These are phyloP conservation scores for Limonium bicolor DNA, from an alignment of 148 eudicot genomes.

Conservation along the genomic window DNA sequence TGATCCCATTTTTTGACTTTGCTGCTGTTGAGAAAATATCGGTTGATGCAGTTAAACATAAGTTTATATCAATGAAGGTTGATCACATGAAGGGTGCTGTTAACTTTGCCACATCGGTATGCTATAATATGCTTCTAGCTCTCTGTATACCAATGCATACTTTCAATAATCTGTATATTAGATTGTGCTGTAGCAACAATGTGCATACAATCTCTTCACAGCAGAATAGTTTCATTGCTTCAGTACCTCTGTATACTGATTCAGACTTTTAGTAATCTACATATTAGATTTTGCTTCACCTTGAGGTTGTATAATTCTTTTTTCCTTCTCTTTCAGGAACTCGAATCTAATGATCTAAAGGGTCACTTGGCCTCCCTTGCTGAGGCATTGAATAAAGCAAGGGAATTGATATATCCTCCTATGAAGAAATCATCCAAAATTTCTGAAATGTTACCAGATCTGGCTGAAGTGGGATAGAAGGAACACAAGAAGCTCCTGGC, in stretches of 20 bases:
- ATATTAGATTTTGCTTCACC: no score
- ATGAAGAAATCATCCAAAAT: slow-evolving; percentile 32
- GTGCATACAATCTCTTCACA: no score
- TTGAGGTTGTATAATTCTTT: no score
- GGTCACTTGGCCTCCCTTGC: slow-evolving; percentile 71
- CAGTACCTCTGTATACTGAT: no score
- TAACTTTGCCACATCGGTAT: slow-evolving; percentile 45
- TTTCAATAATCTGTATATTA: no score
- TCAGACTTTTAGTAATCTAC: no score
- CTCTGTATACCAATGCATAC: no score
- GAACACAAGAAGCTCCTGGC: slow-evolving; percentile 90
- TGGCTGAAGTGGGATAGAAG: slow-evolving; percentile 71
- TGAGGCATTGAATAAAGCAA: slow-evolving; percentile 51
- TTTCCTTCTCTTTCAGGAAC: slow-evolving; percentile 28
- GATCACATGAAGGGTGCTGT: slow-evolving; percentile 73
- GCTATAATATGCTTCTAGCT: no score
- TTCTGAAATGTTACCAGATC: slow-evolving; percentile 48
- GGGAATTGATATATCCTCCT: slow-evolving; percentile 61
- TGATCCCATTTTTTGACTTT: slow-evolving; percentile 76
- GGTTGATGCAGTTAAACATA: slow-evolving; percentile 80
- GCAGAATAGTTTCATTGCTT: no score
- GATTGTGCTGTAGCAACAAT: no score
- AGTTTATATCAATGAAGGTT: slow-evolving; percentile 71
- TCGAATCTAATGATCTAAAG: slow-evolving; percentile 55
- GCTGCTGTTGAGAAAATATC: slow-evolving; percentile 66